Evolutionary conservation across 768 basidiomycete genomes (phyloP), one percentile per base, ranked within the genome.

Genomic region (Fomitopsis serialis): DNA sequence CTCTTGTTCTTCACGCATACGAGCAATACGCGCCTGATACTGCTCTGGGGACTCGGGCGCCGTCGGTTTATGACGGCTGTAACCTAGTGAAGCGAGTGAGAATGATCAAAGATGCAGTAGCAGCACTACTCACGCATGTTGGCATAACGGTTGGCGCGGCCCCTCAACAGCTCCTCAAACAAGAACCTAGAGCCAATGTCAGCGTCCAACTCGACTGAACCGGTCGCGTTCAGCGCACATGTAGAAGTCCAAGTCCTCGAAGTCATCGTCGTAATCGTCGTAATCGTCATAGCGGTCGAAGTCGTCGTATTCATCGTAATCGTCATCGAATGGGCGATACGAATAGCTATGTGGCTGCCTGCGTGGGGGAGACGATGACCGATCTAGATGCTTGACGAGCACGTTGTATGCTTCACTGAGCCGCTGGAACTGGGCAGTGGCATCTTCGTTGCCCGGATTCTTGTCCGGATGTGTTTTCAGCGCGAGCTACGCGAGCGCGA

Each of bases 401-500:
- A 78, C 63, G 44, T 77, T 74, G 69, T 88, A 92, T 4, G 88
- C 87, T 53, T 81, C 84, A 54, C 84, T 77, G 43, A 92, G 65
- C 48, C 72, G 69, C 67, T 90, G 87, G 61, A 91, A 90, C 63
- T 84, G 74, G 2, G 73, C 74, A 36, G 87, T 89, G 44, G 86
- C 87, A 58, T 76, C 72, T 37, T 75, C 76, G 58, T 89, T 80
- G 40, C 76, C 77, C 0, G 76, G 81, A 54, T 89, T 89, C 70
- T 89, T 89, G 70, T 89, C 88, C 8, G 89, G 87, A 68, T 90
- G 89, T 0, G 81, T 85, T 19, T 75, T 75, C 22, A 88, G 70
- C 4, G 86, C 86, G 50, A 82, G 71, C 81, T 86, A 51, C 19
- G 42, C 10, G 34, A 19, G 45, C 43, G 25, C 12, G 25, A 48